Evolutionary conservation across 345 rosid genomes (phyloP), one percentile per base, ranked within the genome.

Genomic region (Ceriops tagal): DNA sequence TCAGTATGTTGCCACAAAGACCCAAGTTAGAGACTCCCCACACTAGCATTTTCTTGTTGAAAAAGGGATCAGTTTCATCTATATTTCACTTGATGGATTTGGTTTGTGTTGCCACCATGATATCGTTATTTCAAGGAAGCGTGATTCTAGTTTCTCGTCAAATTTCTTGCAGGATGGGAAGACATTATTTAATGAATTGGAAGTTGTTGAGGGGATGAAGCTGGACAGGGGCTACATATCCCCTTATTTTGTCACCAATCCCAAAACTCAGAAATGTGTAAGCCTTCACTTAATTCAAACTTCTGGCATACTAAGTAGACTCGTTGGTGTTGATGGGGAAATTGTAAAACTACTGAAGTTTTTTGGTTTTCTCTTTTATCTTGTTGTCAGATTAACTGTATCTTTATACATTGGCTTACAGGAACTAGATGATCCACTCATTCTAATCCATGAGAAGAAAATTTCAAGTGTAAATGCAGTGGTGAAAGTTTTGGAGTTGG

Each of bases 191-290:
- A 96, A 96, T 65, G 99, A 96, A 78, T 76, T 96, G 67, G 99
- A 96, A 78, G 92, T 92, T 71, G 99, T 96, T 32, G 99, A 96
- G 81, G 99, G 99, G 62, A 92, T 96, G 99, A 96, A 92, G 81
- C 77, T 95, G 58, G 99, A 95, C 75, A 86, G 99, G 69, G 99
- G 99, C 49, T 95, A 92, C 78, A 95, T 90, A 39, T 95, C 99
- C 22, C 99, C 99, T 1, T 90, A 92, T 75, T 96, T 96, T 80
- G 80, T 90, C 64, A 95, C 99, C 34, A 86, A 95, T 77, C 83
- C 74, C 66, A 95, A 95, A 78, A 92, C 71, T 80, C 99, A 92
- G 75, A 95, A 92, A 92, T 92, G 99, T 68, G 99, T 92, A 84
- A 82, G 93, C 35, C 24, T 37, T 52, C 68, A 46, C 20, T 4